Evolutionary conservation across 345 rosid genomes (phyloP).

Genomic region (Excoecaria cochinchinensis): DNA sequence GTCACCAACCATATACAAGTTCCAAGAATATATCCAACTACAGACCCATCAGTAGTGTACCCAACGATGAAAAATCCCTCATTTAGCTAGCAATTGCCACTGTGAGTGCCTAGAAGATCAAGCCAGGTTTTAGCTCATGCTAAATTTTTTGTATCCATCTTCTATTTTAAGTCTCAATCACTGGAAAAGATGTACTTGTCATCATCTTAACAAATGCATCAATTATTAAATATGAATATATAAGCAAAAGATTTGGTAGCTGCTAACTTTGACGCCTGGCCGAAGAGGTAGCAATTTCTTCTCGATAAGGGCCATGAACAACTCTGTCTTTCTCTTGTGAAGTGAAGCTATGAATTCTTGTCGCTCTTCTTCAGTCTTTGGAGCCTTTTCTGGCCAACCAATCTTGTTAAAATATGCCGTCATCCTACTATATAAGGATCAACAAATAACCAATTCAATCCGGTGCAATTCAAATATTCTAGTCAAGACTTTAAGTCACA

Average conservation of each 20-base stretch:
- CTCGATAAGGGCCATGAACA: slow-evolving; percentile 91
- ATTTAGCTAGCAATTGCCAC: no score
- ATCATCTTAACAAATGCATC: neutral
- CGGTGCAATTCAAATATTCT: neutral
- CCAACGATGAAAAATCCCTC: no score
- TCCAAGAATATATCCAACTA: no score
- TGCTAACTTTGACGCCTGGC: slow-evolving; percentile 79
- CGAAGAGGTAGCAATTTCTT: slow-evolving; percentile 85
- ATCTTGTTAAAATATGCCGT: slow-evolving; percentile 87
- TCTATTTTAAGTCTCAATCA: neutral
- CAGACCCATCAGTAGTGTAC: no score
- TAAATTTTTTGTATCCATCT: neutral
- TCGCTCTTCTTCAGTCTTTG: slow-evolving; percentile 79
- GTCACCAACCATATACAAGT: no score
- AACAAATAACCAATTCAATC: slow-evolving; percentile 8
- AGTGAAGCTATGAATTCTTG: slow-evolving; percentile 84
- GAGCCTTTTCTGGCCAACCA: slow-evolving; percentile 91
- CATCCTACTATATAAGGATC: slow-evolving; percentile 53
- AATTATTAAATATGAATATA: slow-evolving; percentile 3
- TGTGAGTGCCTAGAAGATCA: neutral
- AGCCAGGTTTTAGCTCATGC: neutral
- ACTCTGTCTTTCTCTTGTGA: slow-evolving; percentile 80
- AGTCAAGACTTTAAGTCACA: neutral
- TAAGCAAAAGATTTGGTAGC: slow-evolving; percentile 18
- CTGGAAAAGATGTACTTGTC: neutral